Percentiles rank a stretch among this genome's conserved stretches.
Conservation (phyloP, 2,329 filamentous ascomycete species). For the Achaetomium macrosporum region DNA sequence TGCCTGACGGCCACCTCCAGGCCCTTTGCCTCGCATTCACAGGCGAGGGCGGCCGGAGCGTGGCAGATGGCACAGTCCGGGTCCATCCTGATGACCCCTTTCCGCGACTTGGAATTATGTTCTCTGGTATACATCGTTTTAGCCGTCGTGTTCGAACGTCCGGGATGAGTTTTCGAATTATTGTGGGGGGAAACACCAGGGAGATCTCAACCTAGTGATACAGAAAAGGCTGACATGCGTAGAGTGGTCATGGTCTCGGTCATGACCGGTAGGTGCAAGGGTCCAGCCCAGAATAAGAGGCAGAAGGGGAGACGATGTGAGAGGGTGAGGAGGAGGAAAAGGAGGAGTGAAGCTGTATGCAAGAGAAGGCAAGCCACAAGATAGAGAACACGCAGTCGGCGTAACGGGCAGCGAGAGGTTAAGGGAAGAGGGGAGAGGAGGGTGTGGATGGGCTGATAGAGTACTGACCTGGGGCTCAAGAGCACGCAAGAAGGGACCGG, state of each 20-base stretch:
- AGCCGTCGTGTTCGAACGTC: constrained; percentile 26
- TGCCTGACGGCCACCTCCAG: constrained; percentile 58
- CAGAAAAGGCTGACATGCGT: constrained; percentile 26
- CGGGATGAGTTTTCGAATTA: constrained; percentile 3
- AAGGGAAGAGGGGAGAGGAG: neutral
- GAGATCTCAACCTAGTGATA: constrained; percentile 28
- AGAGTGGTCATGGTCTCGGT: constrained; percentile 31
- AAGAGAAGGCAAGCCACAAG: constrained; percentile 21
- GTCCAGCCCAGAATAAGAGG: constrained; percentile 24
- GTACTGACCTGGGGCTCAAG: constrained; percentile 20
- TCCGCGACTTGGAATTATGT: constrained; percentile 38
- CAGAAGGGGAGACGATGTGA: constrained; percentile 11
- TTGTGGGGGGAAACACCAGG: constrained; percentile 15
- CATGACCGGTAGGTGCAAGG: constrained; percentile 24
- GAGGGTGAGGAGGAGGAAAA: constrained; percentile 10
- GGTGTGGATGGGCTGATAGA: constrained; percentile 17
- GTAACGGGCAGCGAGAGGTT: constrained; percentile 14
- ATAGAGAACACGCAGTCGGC: constrained; percentile 19
- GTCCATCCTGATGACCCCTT: constrained; percentile 57
- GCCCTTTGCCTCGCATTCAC: constrained; percentile 61
- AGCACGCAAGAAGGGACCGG: constrained; percentile 10
- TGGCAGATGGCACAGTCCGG: constrained; percentile 64
- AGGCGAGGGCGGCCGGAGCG: constrained; percentile 51
- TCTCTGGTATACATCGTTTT: constrained; percentile 46
- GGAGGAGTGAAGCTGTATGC: neutral